These are phyloP conservation scores for Simplicillium aogashimaense DNA, from an alignment of 2,329 filamentous ascomycete genomes.

Conservation along the genomic window DNA sequence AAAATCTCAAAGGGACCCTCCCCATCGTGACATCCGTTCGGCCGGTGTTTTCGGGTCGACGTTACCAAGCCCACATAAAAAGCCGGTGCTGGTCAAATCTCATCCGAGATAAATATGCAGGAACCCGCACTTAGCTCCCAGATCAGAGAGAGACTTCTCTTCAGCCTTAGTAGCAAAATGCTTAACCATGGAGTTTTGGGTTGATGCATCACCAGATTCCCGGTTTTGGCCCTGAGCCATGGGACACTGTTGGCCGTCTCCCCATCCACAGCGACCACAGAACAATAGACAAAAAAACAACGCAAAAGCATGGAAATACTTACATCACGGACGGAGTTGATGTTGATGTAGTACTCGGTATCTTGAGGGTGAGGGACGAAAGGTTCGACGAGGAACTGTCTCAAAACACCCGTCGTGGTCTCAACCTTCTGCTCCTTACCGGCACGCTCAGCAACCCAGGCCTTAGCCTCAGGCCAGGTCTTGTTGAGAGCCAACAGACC, in stretches of 20 bases:
- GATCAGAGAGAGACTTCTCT: too few relatives aligned
- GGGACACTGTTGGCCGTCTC: too few relatives aligned
- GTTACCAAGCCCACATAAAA: slow-evolving; percentile 14
- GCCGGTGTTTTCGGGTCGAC: slow-evolving; percentile 17
- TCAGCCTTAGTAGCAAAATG: slow-evolving; percentile 1
- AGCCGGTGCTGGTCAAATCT: background rate
- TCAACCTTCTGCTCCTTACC: slow-evolving; percentile 91
- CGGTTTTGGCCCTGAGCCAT: too few relatives aligned
- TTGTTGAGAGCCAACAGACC: slow-evolving; percentile 95
- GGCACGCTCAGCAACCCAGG: slow-evolving; percentile 87
- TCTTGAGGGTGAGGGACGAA: slow-evolving; percentile 93
- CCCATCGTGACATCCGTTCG: slow-evolving; percentile 28
- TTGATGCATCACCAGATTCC: too few relatives aligned
- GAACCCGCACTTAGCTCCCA: slow-evolving; percentile 3
- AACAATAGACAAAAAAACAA: slow-evolving; percentile 11
- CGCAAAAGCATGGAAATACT: slow-evolving; percentile 33
- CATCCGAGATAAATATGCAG: slow-evolving; percentile 1
- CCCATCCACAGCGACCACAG: slow-evolving; percentile 1
- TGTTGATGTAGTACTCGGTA: slow-evolving; percentile 99
- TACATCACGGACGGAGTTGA: slow-evolving; percentile 99
- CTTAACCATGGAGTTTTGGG: slow-evolving; percentile 6
- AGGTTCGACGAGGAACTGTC: slow-evolving; percentile 95
- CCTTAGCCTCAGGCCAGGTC: slow-evolving; percentile 86
- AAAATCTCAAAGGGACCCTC: slow-evolving; percentile 8
- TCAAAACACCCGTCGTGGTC: slow-evolving; percentile 76